phyloP scores from a whole-genome alignment of 352 stramenopile genomes.

The Globisporangium canariense region DNA sequence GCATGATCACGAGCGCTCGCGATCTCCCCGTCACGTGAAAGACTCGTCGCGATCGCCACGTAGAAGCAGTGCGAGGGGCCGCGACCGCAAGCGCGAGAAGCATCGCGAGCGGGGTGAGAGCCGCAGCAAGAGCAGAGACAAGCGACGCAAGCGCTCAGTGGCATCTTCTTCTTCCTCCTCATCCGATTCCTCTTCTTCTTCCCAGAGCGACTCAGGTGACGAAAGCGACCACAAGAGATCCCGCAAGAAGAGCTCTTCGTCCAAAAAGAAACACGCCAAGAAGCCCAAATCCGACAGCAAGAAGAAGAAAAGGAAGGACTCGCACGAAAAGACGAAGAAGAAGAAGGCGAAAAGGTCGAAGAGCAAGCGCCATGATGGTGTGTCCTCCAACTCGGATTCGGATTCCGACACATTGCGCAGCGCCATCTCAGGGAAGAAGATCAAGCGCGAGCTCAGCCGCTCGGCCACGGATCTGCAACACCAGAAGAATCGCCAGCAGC shows the following conservation, averaged over 20 bases:
- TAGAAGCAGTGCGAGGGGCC: background rate
- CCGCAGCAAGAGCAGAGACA: conserved; percentile 5
- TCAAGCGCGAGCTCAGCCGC: conserved; percentile 72
- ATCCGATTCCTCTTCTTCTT: conserved; percentile 24
- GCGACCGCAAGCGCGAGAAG: conserved; percentile 4
- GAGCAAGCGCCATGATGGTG: conserved; percentile 21
- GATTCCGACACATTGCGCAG: conserved; percentile 72
- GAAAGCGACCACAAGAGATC: conserved; percentile 13
- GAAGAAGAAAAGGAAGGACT: conserved; percentile 39
- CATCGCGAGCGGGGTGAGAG: conserved; percentile 1
- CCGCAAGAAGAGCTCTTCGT: conserved; percentile 5
- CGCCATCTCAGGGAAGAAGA: conserved; percentile 85
- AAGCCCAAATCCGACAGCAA: conserved; percentile 30
- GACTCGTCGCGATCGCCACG: conserved; percentile 7
- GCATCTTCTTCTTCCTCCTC: conserved; percentile 14
- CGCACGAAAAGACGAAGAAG: conserved; percentile 32
- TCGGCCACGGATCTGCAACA: conserved; percentile 56
- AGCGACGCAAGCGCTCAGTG: background rate
- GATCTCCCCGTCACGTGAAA: conserved; percentile 4
- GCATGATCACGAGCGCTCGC: conserved; percentile 19
- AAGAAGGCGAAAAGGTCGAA: conserved; percentile 34
- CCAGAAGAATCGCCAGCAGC: conserved; percentile 71
- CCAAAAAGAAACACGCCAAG: conserved; percentile 30
- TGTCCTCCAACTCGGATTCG: conserved; percentile 48
- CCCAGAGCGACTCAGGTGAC: conserved; percentile 23